Conservation (phyloP, 1,284 basidiomycete species). For the Cryptococcus depauperatus region DNA sequence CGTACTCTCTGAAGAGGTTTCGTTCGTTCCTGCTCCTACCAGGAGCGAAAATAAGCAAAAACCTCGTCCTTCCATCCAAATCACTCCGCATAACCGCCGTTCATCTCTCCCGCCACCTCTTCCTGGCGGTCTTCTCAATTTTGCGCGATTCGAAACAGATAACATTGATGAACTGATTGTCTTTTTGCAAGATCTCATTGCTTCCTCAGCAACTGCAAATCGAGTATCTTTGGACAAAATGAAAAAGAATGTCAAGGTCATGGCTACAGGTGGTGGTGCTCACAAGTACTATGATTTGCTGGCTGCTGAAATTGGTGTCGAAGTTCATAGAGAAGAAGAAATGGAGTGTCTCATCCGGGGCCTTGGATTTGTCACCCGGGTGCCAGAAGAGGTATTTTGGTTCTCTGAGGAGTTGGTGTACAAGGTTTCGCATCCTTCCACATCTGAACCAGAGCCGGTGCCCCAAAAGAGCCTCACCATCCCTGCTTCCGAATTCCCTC, state of each 20-base stretch:
- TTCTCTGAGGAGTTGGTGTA: constrained; percentile 97
- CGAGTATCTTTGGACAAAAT: constrained; percentile 82
- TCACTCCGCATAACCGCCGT: constrained; percentile 55
- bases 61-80: constrained; percentile 3
- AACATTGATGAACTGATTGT: constrained; percentile 76
- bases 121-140: constrained; percentile 94
- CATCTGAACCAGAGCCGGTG: not conserved
- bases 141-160: constrained; percentile 92
- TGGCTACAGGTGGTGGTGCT: constrained; percentile 96
- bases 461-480: constrained; percentile 15
- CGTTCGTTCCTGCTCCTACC: not conserved
- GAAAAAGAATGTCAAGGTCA: constrained; percentile 88
- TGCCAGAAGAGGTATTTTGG: constrained; percentile 97
- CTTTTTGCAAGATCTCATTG: constrained; percentile 83
- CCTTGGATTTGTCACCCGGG: constrained; percentile 87
- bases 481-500: constrained; percentile 53
- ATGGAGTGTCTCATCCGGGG: constrained; percentile 99
- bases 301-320: constrained; percentile 65
- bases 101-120: constrained; percentile 64
- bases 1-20: constrained; percentile 19
- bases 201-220: constrained; percentile 78
- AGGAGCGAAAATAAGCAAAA: not conserved
- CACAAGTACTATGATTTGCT: constrained; percentile 88
- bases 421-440: constrained; percentile 59
- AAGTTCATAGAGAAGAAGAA: constrained; percentile 87